A percentile compares a stretch with the other conserved stretches of the same genome.
phyloP scores from a whole-genome alignment of 2,329 filamentous ascomycete genomes.

The Aspergillus ochraceus region DNA sequence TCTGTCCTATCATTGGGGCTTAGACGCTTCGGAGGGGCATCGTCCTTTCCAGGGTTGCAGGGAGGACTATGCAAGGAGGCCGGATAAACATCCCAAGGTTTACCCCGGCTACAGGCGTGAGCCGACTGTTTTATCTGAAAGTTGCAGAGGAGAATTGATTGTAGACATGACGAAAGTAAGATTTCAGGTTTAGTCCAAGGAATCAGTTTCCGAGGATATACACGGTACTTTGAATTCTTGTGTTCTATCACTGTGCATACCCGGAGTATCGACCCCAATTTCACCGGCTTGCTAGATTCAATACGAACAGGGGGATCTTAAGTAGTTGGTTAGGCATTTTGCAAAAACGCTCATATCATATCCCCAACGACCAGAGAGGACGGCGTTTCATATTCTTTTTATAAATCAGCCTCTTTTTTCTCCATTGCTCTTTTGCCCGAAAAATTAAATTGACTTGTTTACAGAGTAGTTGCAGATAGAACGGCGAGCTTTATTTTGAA shows the following conservation, averaged over 20 bases:
- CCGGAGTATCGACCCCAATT: too few species aligned
- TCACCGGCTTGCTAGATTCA: too few species aligned
- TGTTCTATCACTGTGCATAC: too few species aligned
- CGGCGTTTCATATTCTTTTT: not conserved
- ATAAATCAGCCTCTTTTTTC: not conserved
- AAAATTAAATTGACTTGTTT: too few species aligned
- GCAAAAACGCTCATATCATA: not conserved
- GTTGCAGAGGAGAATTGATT: too few species aligned
- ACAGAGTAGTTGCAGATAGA: not conserved
- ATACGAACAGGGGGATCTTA: not conserved
- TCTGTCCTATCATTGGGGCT: not conserved
- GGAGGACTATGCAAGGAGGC: not conserved
- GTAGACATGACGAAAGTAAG: not conserved
- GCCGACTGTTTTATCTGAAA: not conserved
- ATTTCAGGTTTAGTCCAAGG: not conserved
- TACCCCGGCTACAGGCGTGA: not conserved
- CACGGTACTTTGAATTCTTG: too few species aligned
- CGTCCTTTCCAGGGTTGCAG: not conserved
- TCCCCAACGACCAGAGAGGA: not conserved
- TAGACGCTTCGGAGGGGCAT: not conserved
- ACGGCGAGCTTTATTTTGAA: not conserved
- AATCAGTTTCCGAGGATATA: not conserved
- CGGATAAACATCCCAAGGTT: not conserved
- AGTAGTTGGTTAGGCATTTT: not conserved
- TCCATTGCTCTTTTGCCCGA: too few species aligned